These are phyloP conservation scores for Arachis monticola DNA, from an alignment of 331 rosid species.

Conservation along the genomic window DNA sequence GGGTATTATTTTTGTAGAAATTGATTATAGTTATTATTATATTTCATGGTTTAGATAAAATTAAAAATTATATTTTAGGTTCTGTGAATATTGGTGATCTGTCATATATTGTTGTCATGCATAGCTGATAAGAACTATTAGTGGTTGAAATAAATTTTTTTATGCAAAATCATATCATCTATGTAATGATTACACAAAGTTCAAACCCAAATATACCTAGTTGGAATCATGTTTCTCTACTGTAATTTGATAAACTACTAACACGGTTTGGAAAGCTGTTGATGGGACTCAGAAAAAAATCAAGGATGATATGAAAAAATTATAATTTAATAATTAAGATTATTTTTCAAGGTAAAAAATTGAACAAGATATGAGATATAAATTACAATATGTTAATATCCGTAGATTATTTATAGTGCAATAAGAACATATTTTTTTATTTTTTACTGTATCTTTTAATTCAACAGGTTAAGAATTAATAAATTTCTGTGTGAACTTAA, in stretches of 20 bases:
- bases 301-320: not conserved
- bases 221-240: conserved; percentile 43
- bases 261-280: conserved; percentile 25
- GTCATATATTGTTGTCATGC: conserved; percentile 38
- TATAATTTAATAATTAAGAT: too few relatives aligned
- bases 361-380: too few relatives aligned
- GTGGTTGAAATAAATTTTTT: conserved; percentile 25
- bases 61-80: conserved; percentile 22
- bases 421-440: too few relatives aligned
- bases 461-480: too few relatives aligned
- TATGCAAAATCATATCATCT: conserved; percentile 43
- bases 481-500: too few relatives aligned
- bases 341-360: not conserved
- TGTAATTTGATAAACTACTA: conserved; percentile 38
- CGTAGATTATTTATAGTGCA: too few relatives aligned
- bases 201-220: conserved; percentile 44
- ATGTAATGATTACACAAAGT: conserved; percentile 41
- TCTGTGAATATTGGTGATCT: conserved; percentile 43
- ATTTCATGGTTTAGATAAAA: not conserved
- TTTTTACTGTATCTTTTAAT: too few relatives aligned
- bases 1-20: not conserved
- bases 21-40: not conserved
- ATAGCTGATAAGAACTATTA: conserved; percentile 28
- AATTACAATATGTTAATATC: too few relatives aligned
- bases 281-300: not conserved